Evolutionary conservation across 2,329 filamentous ascomycete species (phyloP), one percentile per base, ranked within the genome.

Genomic region (Lasiodiplodia gonubiensis): DNA sequence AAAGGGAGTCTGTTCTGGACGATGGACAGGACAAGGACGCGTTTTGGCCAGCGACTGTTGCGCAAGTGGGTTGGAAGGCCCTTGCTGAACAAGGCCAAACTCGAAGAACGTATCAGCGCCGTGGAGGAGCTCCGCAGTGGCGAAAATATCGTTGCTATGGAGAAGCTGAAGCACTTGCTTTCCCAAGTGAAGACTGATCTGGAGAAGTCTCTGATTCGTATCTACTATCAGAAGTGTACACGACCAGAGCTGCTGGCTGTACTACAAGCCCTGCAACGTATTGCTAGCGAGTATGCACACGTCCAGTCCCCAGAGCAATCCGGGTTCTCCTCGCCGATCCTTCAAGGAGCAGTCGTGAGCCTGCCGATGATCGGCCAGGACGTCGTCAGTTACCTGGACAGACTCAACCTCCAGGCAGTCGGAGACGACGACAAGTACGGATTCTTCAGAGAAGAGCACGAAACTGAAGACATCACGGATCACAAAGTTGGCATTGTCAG

Each of bases 161-260:
- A 96, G 72, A 90, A 91, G 70, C 80, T 98, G 2, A 90, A 89
- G 70, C 85, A 83, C 23, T 81, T 98, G 11, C 84, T 99, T 1
- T 83, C 85, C 30, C 90, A 86, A 68, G 89, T 90, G 69, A 92
- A 86, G 75, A 89, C 87, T 6, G 95, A 99, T 75, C 87, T 99
- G 6, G 95, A 99, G 79, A 93, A 95, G 72, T 95, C 92, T 69
- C 83, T 99, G 54, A 94, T 98, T 74, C 88, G 95, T 53, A 97
- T 99, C 68, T 99, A 98, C 82, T 99, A 99, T 79, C 93, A 94
- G 60, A 97, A 97, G 81, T 98, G 94, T 78, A 91, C 92, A 0
- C 89, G 95, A 0, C 91, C 94, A 0, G 95, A 99, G 78, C 87
- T 99, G 4, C 84, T 98, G 2, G 88, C 87, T 0, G 90, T 96